A percentile compares a stretch with the other conserved stretches of the same genome.
Conservation (phyloP, 2,329 filamentous ascomycete species). For the Penicillium sp. region DNA sequence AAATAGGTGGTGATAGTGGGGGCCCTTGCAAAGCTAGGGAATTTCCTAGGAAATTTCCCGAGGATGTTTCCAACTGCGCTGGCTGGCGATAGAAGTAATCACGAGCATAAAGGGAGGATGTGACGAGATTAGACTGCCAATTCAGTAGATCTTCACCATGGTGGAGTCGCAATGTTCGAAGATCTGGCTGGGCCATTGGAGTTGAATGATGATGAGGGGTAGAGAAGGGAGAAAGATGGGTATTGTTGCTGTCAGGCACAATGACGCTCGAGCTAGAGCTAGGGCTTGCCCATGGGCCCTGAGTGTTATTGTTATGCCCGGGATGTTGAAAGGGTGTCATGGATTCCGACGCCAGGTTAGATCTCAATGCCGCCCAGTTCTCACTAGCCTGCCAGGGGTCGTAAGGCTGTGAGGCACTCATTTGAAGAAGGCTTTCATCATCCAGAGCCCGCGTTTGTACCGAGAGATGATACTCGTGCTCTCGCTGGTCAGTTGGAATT, state of each 20-base stretch:
- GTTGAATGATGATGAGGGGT: slow-evolving; percentile 3
- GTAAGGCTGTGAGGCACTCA: slow-evolving; percentile 11
- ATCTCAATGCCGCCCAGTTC: slow-evolving; percentile 24
- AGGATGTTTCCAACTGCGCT: slow-evolving; percentile 7
- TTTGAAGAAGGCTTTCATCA: slow-evolving; percentile 12
- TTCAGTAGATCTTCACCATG: slow-evolving; percentile 7
- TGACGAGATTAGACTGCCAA: slow-evolving; percentile 11
- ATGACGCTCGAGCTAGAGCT: background rate
- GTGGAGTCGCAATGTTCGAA: slow-evolving; percentile 6
- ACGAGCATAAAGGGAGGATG: slow-evolving; percentile 2
- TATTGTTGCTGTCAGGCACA: background rate
- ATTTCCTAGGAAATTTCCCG: slow-evolving; percentile 3
- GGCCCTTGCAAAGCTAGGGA: slow-evolving; percentile 7
- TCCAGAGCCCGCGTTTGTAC: slow-evolving; percentile 18
- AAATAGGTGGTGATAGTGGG: slow-evolving; percentile 20
- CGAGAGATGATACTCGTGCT: slow-evolving; percentile 13
- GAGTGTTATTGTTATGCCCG: slow-evolving; percentile 3
- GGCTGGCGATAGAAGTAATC: slow-evolving; percentile 9
- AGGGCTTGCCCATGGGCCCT: background rate
- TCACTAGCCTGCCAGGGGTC: slow-evolving; percentile 14
- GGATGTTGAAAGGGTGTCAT: slow-evolving; percentile 15
- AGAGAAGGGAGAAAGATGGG: background rate
- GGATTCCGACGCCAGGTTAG: slow-evolving; percentile 14
- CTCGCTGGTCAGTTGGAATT: slow-evolving; percentile 22
- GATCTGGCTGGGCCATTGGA: slow-evolving; percentile 12